phyloP scores from a whole-genome alignment of 75 land plant species.

The Larix kaempferi region DNA sequence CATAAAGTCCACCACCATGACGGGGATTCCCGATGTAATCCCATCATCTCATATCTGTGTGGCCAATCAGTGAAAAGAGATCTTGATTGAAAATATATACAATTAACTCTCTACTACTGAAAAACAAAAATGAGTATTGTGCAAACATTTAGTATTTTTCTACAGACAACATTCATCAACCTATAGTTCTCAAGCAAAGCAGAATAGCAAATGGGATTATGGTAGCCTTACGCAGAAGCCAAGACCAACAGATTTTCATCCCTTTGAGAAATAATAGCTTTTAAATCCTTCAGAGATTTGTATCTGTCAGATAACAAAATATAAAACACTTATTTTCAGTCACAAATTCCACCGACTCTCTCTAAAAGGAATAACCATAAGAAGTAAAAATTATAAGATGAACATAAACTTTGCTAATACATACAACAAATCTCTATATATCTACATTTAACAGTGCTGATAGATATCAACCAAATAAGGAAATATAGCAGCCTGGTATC shows the following conservation, averaged over 20 bases:
- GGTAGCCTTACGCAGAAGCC: constrained; percentile 64
- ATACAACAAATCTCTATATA: not conserved
- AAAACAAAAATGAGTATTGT: not conserved
- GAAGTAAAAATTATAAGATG: not conserved
- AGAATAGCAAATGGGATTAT: not conserved
- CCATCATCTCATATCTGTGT: constrained; percentile 73
- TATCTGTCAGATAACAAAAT: constrained; percentile 36
- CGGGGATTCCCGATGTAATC: constrained; percentile 67
- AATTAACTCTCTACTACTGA: not conserved
- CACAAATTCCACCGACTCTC: not conserved
- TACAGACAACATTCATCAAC: constrained; percentile 7
- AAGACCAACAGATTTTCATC: constrained; percentile 43
- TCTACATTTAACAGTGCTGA: not conserved
- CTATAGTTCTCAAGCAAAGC: not conserved
- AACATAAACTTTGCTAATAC: not conserved
- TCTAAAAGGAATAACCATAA: not conserved
- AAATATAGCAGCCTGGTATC: not conserved
- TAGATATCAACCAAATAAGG: not conserved
- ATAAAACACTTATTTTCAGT: constrained; percentile 1
- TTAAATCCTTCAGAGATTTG: constrained; percentile 71
- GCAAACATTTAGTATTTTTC: not conserved
- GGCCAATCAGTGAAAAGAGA: constrained; percentile 10
- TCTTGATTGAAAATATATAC: not conserved
- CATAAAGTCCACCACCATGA: constrained; percentile 79
- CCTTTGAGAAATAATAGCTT: constrained; percentile 44